phyloP scores from a whole-genome alignment of 2,329 filamentous ascomycete species.

The Aspergillus sp. region DNA sequence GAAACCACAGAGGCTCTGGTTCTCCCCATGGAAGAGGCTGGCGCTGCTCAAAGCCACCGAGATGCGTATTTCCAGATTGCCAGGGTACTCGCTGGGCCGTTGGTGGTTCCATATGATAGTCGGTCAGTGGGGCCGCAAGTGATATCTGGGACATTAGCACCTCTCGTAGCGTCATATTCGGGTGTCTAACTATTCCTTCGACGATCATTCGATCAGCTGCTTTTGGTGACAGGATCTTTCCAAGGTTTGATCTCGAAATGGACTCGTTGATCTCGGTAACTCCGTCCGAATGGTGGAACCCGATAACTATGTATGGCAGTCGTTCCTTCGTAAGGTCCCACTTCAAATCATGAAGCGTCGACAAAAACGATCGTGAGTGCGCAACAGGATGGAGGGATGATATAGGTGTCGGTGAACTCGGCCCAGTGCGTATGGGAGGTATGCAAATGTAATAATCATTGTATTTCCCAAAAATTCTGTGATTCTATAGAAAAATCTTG shows the following conservation, averaged over 20 bases:
- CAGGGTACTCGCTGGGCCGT: no score
- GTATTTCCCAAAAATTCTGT: background rate
- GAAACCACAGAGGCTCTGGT: no score
- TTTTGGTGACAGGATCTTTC: constrained; percentile 2
- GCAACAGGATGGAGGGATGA: background rate
- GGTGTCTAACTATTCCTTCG: constrained; percentile 1
- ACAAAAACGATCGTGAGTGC: background rate
- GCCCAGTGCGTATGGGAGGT: background rate
- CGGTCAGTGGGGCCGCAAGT: background rate
- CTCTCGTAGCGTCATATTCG: background rate
- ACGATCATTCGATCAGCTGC: background rate
- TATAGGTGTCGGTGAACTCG: background rate
- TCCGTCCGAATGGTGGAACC: background rate
- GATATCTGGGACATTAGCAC: background rate
- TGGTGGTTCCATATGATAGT: no score
- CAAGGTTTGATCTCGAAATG: background rate
- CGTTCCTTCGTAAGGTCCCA: background rate
- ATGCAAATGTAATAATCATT: background rate
- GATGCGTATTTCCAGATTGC: no score
- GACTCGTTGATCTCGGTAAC: background rate
- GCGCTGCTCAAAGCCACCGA: no score
- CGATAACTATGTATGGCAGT: background rate
- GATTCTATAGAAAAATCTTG: background rate
- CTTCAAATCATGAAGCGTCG: background rate
- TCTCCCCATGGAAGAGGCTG: no score